phyloP scores from a whole-genome alignment of 371 early-diverging fungal species.

The Umbelopsis sp. region DNA sequence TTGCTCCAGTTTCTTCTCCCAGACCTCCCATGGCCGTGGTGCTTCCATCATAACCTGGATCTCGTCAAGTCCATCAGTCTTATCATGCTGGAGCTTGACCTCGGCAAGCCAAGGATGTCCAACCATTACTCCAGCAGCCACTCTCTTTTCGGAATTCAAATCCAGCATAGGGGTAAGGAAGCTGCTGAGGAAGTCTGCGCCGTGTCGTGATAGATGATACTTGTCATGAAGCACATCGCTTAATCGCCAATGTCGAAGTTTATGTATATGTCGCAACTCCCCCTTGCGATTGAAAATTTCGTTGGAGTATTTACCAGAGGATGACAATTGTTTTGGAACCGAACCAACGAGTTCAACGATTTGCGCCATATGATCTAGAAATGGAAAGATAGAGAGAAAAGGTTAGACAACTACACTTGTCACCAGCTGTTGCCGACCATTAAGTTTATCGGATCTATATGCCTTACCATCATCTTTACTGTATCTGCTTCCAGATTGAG shows the following conservation, averaged over 20 bases:
- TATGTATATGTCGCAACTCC: conserved; percentile 85
- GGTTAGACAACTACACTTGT: not conserved
- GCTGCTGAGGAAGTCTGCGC: conserved; percentile 58
- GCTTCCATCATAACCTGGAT: not conserved
- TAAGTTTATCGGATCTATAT: not conserved
- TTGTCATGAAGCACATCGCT: conserved; percentile 85
- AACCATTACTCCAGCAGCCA: conserved; percentile 60
- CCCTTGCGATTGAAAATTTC: conserved; percentile 83
- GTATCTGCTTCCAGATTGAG: conserved; percentile 81
- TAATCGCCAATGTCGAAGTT: conserved; percentile 81
- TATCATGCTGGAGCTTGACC: conserved; percentile 16
- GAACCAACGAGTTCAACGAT: conserved; percentile 90
- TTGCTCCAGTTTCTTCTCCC: conserved; percentile 14
- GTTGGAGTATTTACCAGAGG: conserved; percentile 75
- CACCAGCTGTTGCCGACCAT: not conserved
- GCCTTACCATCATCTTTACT: conserved; percentile 85
- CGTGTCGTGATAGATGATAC: conserved; percentile 62
- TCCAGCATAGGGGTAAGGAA: conserved; percentile 82
- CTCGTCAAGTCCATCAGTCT: not conserved
- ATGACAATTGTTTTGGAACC: conserved; percentile 76
- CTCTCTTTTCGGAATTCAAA: conserved; percentile 62
- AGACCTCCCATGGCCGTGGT: conserved; percentile 7
- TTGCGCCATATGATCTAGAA: conserved; percentile 91
- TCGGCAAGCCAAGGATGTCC: conserved; percentile 59
- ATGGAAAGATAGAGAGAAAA: not conserved